These are phyloP conservation scores for Choiromyces venosus DNA, from an alignment of 495 filamentous ascomycete genomes.

Conservation along the genomic window DNA sequence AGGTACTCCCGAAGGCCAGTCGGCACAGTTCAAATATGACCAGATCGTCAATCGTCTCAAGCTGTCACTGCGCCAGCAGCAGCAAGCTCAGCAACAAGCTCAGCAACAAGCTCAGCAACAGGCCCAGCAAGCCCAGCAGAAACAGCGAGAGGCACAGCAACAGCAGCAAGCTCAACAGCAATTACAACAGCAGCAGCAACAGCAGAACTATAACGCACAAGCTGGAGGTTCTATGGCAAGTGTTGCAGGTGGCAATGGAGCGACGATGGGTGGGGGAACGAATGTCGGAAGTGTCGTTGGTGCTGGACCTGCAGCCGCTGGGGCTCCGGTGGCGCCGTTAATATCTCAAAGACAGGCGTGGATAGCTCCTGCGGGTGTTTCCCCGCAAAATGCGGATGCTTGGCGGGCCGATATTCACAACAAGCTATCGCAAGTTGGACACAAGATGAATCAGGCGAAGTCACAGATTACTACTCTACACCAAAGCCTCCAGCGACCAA, in stretches of 20 bases:
- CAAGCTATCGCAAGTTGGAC: constrained; percentile 31
- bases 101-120: constrained; percentile 26
- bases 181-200: constrained; percentile 27
- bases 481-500: constrained; percentile 17
- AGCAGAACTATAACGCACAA: constrained; percentile 15
- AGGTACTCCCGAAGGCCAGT: constrained; percentile 54
- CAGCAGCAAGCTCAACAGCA: constrained; percentile 11
- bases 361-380: constrained; percentile 30
- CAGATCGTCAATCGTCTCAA: constrained; percentile 61
- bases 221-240: constrained; percentile 3
- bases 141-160: constrained; percentile 12
- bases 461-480: constrained; percentile 22
- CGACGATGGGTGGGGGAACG: constrained; percentile 4
- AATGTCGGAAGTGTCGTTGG: constrained; percentile 1
- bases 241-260: constrained; percentile 1
- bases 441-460: constrained; percentile 35
- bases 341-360: constrained; percentile 24
- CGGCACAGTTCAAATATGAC: constrained; percentile 59
- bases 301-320: background rate
- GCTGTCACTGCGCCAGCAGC: constrained; percentile 50
- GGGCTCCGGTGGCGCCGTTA: background rate
- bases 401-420: constrained; percentile 34
- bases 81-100: constrained; percentile 17
- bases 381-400: constrained; percentile 29
- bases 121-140: constrained; percentile 20